Evolutionary conservation across 208 protist genomes (phyloP).

Genomic region (Angomonas deanei): DNA sequence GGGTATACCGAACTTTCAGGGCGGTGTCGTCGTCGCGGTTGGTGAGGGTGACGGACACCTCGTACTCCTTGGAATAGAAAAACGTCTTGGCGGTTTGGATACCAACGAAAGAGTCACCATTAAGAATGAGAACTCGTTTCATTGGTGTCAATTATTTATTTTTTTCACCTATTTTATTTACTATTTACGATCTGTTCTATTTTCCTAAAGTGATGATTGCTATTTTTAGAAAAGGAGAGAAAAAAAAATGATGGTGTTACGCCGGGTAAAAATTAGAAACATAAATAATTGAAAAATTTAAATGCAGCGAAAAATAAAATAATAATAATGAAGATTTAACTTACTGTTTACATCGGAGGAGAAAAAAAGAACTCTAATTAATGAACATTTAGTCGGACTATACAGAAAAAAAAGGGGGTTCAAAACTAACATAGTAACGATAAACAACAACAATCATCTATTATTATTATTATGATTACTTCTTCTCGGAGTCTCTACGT

Average conservation of each 20-base stretch:
- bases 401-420: background rate
- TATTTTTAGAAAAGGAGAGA: background rate
- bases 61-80: slow-evolving; percentile 63
- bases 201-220: background rate
- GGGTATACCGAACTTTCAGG: background rate
- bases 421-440: background rate
- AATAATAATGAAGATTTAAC: background rate
- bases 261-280: background rate
- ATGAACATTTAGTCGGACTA: no score
- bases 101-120: slow-evolving; percentile 76
- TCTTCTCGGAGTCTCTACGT: background rate
- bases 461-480: background rate
- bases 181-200: slow-evolving; percentile 9
- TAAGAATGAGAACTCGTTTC: slow-evolving; percentile 83
- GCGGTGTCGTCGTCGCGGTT: slow-evolving; percentile 4
- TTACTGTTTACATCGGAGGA: background rate
- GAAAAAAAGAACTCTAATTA: no score
- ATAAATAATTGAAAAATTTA: background rate
- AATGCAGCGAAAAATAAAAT: background rate
- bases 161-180: slow-evolving; percentile 8
- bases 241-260: background rate
- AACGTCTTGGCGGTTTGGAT: slow-evolving; percentile 55
- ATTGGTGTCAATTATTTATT: slow-evolving; percentile 11
- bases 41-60: slow-evolving; percentile 65
- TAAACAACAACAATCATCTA: background rate